Evolutionary conservation across 2,329 filamentous ascomycete species (phyloP).

Genomic region (Exophiala sp.): DNA sequence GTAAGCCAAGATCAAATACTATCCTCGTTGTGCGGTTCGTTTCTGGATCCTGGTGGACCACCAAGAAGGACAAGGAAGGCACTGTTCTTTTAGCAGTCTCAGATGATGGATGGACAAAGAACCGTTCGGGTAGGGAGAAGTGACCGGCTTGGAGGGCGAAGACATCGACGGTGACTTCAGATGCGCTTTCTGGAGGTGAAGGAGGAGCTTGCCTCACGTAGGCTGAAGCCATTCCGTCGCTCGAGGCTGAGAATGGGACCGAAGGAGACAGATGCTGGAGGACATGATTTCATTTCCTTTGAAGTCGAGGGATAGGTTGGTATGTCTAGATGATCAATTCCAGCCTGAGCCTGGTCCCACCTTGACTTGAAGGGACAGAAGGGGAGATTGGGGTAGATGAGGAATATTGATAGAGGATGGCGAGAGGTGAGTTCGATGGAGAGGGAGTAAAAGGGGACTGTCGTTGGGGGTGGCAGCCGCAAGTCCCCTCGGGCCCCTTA

Average conservation of each 20-base stretch:
- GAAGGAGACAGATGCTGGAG: neutral
- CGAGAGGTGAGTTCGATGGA: no score
- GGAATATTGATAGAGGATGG: no score
- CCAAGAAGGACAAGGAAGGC: slow-evolving; percentile 32
- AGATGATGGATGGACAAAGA: slow-evolving; percentile 30
- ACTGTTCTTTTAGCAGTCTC: slow-evolving; percentile 28
- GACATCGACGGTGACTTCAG: slow-evolving; percentile 31
- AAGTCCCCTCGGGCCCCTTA: no score
- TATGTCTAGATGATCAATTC: slow-evolving; percentile 2
- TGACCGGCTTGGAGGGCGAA: slow-evolving; percentile 35
- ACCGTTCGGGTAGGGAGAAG: slow-evolving; percentile 30
- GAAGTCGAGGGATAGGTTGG: neutral
- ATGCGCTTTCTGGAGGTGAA: slow-evolving; percentile 21
- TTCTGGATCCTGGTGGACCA: slow-evolving; percentile 26
- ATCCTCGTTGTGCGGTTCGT: slow-evolving; percentile 26
- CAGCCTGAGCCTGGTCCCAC: slow-evolving; percentile 15
- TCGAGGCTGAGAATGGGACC: neutral
- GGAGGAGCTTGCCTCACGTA: slow-evolving; percentile 19
- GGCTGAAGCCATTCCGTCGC: slow-evolving; percentile 18
- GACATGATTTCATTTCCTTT: slow-evolving; percentile 2
- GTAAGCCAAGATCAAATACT: slow-evolving; percentile 32
- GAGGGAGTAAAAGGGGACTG: no score
- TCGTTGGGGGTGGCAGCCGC: no score
- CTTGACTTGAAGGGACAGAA: slow-evolving; percentile 2
- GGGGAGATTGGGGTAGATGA: slow-evolving; percentile 1